These are phyloP conservation scores for Aspergillus coremiiformis DNA, from an alignment of 495 filamentous ascomycete species.

Conservation along the genomic window DNA sequence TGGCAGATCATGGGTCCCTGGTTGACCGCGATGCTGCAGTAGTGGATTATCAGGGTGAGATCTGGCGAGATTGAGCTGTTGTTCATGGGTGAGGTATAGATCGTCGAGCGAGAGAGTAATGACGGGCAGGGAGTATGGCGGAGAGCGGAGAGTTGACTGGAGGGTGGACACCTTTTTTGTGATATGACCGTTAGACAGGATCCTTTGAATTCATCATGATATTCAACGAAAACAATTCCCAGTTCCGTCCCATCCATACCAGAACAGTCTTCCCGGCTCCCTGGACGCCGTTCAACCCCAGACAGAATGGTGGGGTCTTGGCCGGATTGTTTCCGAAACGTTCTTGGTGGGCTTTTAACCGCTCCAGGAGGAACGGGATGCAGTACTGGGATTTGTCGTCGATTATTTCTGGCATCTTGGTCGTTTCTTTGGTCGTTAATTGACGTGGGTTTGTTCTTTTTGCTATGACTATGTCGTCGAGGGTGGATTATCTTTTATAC, in stretches of 20 bases:
- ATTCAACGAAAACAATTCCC: too few species aligned
- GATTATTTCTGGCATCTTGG: slow-evolving; percentile 48
- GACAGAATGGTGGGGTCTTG: slow-evolving; percentile 49
- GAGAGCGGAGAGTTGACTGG: slow-evolving; percentile 54
- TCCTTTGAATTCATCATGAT: too few species aligned
- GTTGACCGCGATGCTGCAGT: slow-evolving; percentile 77
- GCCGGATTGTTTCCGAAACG: slow-evolving; percentile 25
- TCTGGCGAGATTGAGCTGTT: slow-evolving; percentile 59
- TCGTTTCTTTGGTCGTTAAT: background rate
- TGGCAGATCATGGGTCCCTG: slow-evolving; percentile 73
- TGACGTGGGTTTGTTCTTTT: too few species aligned
- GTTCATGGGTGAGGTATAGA: slow-evolving; percentile 69
- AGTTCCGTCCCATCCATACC: slow-evolving; percentile 35
- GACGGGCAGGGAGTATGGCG: slow-evolving; percentile 60
- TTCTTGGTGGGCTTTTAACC: slow-evolving; percentile 45
- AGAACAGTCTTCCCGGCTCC: slow-evolving; percentile 89
- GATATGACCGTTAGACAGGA: background rate
- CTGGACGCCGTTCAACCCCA: slow-evolving; percentile 63
- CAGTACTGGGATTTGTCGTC: slow-evolving; percentile 86
- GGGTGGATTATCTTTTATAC: slow-evolving; percentile 6
- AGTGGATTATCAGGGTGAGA: slow-evolving; percentile 63
- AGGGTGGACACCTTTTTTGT: slow-evolving; percentile 53
- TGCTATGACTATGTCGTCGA: background rate
- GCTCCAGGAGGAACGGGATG: slow-evolving; percentile 74
- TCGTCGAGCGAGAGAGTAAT: slow-evolving; percentile 85